phyloP scores from a whole-genome alignment of 805 yeast species.

The Cyberlindnera amylophila region DNA sequence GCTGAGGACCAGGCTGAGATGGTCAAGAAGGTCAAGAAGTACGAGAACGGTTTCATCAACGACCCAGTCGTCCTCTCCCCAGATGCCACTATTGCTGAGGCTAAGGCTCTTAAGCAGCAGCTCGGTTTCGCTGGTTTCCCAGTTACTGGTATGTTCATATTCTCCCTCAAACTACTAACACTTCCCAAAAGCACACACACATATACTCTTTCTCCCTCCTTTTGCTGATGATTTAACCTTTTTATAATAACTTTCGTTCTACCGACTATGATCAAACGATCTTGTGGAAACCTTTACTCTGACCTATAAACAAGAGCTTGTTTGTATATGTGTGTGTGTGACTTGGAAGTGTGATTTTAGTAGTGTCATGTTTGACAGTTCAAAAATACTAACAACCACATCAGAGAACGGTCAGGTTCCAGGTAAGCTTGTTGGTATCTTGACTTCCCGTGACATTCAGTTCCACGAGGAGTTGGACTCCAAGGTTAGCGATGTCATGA shows the following conservation, averaged over 20 bases:
- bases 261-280: constrained; percentile 96
- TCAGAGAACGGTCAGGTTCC: constrained; percentile 81
- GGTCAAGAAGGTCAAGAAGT: constrained; percentile 96
- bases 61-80: constrained; percentile 89
- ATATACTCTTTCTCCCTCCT: too few species aligned
- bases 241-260: constrained; percentile 95
- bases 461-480: constrained; percentile 74
- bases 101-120: constrained; percentile 60
- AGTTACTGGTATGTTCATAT: constrained; percentile 89
- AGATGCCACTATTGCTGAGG: constrained; percentile 71
- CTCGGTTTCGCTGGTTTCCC: constrained; percentile 98
- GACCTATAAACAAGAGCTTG: constrained; percentile 20
- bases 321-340: neutral
- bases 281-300: constrained; percentile 75
- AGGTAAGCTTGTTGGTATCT: constrained; percentile 89
- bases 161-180: constrained; percentile 7
- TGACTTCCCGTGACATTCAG: constrained; percentile 96
- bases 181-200: too few species aligned
- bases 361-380: too few species aligned
- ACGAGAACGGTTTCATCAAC: constrained; percentile 95
- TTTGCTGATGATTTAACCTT: too few species aligned
- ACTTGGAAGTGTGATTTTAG: too few species aligned
- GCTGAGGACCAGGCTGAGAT: constrained; percentile 97
- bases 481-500: constrained; percentile 78
- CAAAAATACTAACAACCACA: constrained; percentile 21